A percentile compares a stretch with the other conserved stretches of the same genome.
Conservation (phyloP, 2,329 filamentous ascomycete genomes). For the Neofusicoccum parvum region DNA sequence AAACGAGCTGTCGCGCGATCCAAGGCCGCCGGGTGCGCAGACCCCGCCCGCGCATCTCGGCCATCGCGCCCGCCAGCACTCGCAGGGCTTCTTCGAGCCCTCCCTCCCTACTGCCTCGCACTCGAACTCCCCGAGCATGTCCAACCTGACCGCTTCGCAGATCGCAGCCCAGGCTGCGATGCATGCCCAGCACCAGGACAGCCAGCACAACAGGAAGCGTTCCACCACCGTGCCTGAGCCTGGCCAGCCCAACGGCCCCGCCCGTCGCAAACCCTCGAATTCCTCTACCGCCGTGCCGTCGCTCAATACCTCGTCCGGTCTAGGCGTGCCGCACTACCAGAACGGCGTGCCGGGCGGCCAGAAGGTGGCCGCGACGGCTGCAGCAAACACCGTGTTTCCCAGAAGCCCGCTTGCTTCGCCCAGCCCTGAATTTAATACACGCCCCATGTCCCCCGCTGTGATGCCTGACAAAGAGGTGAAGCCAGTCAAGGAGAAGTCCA, state of each 20-base stretch:
- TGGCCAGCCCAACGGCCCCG: constrained; percentile 29
- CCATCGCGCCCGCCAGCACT: constrained; percentile 68
- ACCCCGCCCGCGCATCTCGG: constrained; percentile 43
- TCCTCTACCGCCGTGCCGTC: constrained; percentile 53
- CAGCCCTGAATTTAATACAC: constrained; percentile 25
- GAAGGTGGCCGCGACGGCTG: constrained; percentile 68
- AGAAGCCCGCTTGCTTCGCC: constrained; percentile 57
- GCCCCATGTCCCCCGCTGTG: constrained; percentile 25
- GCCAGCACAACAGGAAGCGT: constrained; percentile 61
- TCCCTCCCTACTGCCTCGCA: constrained; percentile 65
- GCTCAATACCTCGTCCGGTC: background rate
- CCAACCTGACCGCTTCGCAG: constrained; percentile 66
- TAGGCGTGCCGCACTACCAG: constrained; percentile 49
- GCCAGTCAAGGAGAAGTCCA: constrained; percentile 71
- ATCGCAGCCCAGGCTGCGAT: constrained; percentile 79
- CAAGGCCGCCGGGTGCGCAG: constrained; percentile 49
- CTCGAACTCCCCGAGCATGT: constrained; percentile 57
- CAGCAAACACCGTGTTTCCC: constrained; percentile 73
- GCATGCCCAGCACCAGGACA: constrained; percentile 59
- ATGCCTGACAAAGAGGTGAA: constrained; percentile 59
- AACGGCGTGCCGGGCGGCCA: constrained; percentile 64
- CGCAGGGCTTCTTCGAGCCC: constrained; percentile 76
- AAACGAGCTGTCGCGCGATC: constrained; percentile 35
- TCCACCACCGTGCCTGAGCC: constrained; percentile 72
- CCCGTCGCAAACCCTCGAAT: constrained; percentile 52